phyloP scores from a whole-genome alignment of 306 rosid genomes.

The Prinsepia uniflora region DNA sequence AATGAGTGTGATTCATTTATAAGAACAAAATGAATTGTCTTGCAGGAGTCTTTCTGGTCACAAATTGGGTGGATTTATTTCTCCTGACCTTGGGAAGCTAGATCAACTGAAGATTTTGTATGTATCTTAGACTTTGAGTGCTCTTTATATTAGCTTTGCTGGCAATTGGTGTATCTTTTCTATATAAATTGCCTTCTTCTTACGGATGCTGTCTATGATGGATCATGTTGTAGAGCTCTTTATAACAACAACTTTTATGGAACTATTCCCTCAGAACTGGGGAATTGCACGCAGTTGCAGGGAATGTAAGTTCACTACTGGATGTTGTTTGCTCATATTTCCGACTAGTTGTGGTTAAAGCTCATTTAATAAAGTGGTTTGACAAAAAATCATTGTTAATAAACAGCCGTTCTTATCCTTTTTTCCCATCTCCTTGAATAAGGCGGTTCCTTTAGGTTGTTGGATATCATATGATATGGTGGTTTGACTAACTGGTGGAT shows the following conservation, averaged over 20 bases:
- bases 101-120: slow-evolving; percentile 78
- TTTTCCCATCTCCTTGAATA: background rate
- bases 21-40: slow-evolving; percentile 27
- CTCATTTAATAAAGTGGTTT: background rate
- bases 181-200: slow-evolving; percentile 7
- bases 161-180: slow-evolving; percentile 15
- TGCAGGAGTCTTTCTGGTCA: slow-evolving; percentile 69
- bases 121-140: slow-evolving; percentile 33
- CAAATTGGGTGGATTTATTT: slow-evolving; percentile 70
- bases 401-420: background rate
- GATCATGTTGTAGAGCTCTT: slow-evolving; percentile 58
- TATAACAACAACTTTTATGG: slow-evolving; percentile 80
- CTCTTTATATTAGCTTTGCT: background rate
- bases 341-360: background rate
- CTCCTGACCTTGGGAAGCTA: slow-evolving; percentile 88
- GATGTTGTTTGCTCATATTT: slow-evolving; percentile 5
- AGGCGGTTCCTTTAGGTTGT: background rate
- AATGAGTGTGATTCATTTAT: too few species aligned
- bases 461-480: background rate
- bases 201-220: slow-evolving; percentile 31
- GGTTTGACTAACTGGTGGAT: slow-evolving; percentile 4
- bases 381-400: background rate
- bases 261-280: slow-evolving; percentile 84
- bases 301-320: slow-evolving; percentile 57
- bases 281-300: slow-evolving; percentile 77